phyloP scores from a whole-genome alignment of 441 rosid species.

The Jatropha podagrica region DNA sequence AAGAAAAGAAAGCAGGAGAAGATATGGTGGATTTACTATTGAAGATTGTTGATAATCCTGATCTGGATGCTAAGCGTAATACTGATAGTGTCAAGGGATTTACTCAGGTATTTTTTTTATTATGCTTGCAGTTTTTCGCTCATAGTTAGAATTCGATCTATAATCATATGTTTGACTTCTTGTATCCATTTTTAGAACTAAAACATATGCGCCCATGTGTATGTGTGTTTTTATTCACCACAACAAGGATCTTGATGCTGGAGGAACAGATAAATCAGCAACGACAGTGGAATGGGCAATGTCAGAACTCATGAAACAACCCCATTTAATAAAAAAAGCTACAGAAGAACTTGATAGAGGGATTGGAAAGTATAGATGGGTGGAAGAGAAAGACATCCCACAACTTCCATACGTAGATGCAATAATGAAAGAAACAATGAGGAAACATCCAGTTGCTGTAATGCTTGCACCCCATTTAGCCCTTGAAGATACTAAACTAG shows the following conservation, averaged over 20 bases:
- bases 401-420: conserved; percentile 34
- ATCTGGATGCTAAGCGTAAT: conserved; percentile 27
- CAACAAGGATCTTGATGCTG: conserved; percentile 33
- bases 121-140: too few species aligned
- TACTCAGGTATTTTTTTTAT: conserved; percentile 21
- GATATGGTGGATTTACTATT: conserved; percentile 41
- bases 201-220: too few species aligned
- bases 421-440: conserved; percentile 33
- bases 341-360: conserved; percentile 35
- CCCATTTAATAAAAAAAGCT: conserved; percentile 22
- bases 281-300: conserved; percentile 36
- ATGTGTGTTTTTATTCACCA: too few species aligned
- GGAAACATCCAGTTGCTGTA: conserved; percentile 26
- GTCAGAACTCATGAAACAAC: conserved; percentile 31
- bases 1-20: conserved; percentile 6
- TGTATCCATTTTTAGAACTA: too few species aligned
- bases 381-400: conserved; percentile 33
- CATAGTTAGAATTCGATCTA: not conserved
- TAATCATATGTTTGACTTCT: not conserved
- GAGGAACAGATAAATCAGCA: conserved; percentile 35
- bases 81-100: conserved; percentile 29
- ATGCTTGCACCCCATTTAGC: conserved; percentile 18
- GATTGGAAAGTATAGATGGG: conserved; percentile 34
- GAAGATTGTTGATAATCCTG: conserved; percentile 35
- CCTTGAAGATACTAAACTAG: conserved; percentile 24